Evolutionary conservation across 2,329 filamentous ascomycete genomes (phyloP).

Genomic region (Colletotrichum sp.): DNA sequence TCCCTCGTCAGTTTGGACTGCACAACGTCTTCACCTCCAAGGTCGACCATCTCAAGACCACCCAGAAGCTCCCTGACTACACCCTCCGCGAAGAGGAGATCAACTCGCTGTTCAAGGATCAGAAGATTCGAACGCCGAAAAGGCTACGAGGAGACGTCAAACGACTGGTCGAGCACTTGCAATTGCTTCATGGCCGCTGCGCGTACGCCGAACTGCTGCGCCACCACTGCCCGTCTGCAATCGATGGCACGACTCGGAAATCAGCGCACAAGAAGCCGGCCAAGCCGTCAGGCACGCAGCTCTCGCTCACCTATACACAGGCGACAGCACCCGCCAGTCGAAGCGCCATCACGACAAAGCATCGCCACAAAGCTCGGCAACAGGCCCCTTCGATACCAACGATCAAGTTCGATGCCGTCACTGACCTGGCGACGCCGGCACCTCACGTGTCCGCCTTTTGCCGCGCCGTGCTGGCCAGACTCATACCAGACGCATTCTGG

Average conservation of each 20-base stretch:
- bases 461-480: conserved; percentile 71
- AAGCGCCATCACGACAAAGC: background rate
- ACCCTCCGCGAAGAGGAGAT: conserved; percentile 87
- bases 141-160: conserved; percentile 68
- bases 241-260: conserved; percentile 26
- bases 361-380: background rate
- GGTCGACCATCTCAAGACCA: conserved; percentile 68
- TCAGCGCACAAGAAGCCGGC: background rate
- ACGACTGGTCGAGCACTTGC: conserved; percentile 70
- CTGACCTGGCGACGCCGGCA: conserved; percentile 70
- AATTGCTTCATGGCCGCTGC: conserved; percentile 74
- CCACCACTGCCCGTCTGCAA: conserved; percentile 74
- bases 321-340: background rate
- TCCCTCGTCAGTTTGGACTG: conserved; percentile 86
- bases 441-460: conserved; percentile 85
- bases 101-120: conserved; percentile 36
- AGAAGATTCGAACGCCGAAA: conserved; percentile 55
- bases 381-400: background rate
- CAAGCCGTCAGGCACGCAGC: background rate
- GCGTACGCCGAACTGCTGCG: conserved; percentile 80
- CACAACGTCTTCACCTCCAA: conserved; percentile 89
- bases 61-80: conserved; percentile 83
- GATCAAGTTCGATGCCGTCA: conserved; percentile 58
- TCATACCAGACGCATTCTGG: conserved; percentile 81
- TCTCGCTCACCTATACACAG: background rate